Percentiles rank a stretch among this genome's conserved stretches.
Evolutionary conservation across 2,329 filamentous ascomycete genomes (phyloP).

Genomic region (Cladophialophora bantiana): DNA sequence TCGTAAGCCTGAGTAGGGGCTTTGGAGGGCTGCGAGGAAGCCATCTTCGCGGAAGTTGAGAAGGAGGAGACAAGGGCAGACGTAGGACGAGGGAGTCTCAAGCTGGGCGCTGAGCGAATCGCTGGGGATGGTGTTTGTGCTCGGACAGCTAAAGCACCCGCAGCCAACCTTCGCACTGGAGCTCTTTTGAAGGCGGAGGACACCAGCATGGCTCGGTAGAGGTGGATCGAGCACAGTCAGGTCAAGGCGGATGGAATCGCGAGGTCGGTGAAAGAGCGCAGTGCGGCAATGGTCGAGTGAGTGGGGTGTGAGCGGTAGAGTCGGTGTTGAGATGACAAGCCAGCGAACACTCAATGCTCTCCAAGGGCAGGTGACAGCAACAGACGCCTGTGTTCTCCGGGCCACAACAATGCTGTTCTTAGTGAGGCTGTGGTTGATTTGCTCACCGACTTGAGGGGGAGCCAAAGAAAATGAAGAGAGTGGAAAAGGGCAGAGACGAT

Average conservation of each 20-base stretch:
- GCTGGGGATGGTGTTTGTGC: slow-evolving; percentile 32
- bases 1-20: slow-evolving; percentile 70
- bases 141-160: slow-evolving; percentile 37
- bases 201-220: slow-evolving; percentile 34
- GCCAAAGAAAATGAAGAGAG: slow-evolving; percentile 6
- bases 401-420: neutral
- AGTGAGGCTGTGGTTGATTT: slow-evolving; percentile 9
- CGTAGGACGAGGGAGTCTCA: slow-evolving; percentile 22
- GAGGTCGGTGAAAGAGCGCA: neutral
- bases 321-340: neutral
- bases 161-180: slow-evolving; percentile 38
- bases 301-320: neutral
- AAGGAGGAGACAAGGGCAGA: slow-evolving; percentile 43
- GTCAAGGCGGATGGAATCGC: neutral
- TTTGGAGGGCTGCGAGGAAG: slow-evolving; percentile 48
- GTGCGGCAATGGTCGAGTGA: neutral
- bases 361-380: slow-evolving; percentile 1
- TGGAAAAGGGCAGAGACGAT: slow-evolving; percentile 3
- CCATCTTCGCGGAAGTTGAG: slow-evolving; percentile 53
- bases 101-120: slow-evolving; percentile 25
- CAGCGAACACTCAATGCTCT: slow-evolving; percentile 5
- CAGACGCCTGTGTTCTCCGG: neutral
- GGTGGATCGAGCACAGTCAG: neutral
- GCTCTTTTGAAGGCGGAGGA: slow-evolving; percentile 36
- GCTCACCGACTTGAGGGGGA: slow-evolving; percentile 10